Evolutionary conservation across 2,329 filamentous ascomycete species (phyloP), one percentile per base, ranked within the genome.

Genomic region (Fusarium setosum): DNA sequence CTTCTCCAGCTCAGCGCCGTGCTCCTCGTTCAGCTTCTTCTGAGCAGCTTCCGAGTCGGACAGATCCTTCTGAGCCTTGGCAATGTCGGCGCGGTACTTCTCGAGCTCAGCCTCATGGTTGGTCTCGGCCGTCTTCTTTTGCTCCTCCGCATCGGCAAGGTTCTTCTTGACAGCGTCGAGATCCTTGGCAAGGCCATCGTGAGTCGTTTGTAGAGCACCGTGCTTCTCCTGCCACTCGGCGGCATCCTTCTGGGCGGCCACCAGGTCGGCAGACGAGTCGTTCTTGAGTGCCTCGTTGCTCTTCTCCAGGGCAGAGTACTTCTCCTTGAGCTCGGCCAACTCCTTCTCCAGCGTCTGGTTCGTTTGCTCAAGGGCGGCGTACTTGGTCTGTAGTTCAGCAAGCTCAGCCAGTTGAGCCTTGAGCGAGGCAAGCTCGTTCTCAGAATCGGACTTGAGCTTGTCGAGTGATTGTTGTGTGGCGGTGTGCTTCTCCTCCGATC

Each of bases 131-230:
- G 61, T 24, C 59, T 63, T 59, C 41, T 65, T 65, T 47, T 67
- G 48, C 49, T 68, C 65, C 54, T 61, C 65, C 5, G 71, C 70
- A 23, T 63, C 67, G 18, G 70, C 66, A 24, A 71, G 64, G 7
- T 72, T 70, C 67, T 76, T 72, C 74, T 77, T 74, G n/a, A 65
- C 68, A 52, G 71, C 62, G 53, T 75, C 74, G 15, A 75, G 62
- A 21, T 73, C 73, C 49, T 72, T 71, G 52, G 68, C 59, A 23
- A 73, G 56, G 50, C 23, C 52, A 51, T 72, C 71, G 38, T 70
- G 68, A 23, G 70, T 57, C 18, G 60, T 47, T 51, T 73, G 59
- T 26, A 73, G 67, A 41, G 63, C 53, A 24, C 32, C 31, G 21
- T 72, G 66, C 71, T 76, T 75, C 37, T 70, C 70, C 59, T 74